These are phyloP conservation scores for Epithemia pelagica DNA, from an alignment of 108 stramenopile species.

Conservation along the genomic window DNA sequence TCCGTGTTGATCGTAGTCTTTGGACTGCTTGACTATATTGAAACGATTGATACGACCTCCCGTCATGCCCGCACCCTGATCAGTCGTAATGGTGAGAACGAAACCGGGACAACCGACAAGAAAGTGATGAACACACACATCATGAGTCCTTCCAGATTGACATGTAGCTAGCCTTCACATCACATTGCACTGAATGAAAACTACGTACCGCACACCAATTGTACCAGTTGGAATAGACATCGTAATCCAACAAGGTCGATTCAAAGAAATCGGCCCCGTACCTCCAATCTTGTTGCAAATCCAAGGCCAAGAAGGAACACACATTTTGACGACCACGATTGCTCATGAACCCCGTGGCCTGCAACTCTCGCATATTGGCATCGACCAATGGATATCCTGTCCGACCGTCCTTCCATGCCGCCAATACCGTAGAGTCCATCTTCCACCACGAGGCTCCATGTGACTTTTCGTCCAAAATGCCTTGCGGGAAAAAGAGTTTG, in stretches of 20 bases:
- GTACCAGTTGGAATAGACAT: slow-evolving; percentile 91
- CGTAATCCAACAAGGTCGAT: slow-evolving; percentile 86
- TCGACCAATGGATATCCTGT: slow-evolving; percentile 92
- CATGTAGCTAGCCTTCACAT: slow-evolving; percentile 15
- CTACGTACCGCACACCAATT: slow-evolving; percentile 93
- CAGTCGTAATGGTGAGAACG: too few relatives aligned
- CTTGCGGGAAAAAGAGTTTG: slow-evolving; percentile 71
- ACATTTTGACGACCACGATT: slow-evolving; percentile 97
- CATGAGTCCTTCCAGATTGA: background rate
- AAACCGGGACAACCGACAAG: slow-evolving; percentile 2
- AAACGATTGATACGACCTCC: slow-evolving; percentile 90
- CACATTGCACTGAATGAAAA: too few relatives aligned
- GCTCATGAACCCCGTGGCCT: slow-evolving; percentile 93
- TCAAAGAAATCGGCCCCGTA: slow-evolving; percentile 94
- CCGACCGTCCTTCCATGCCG: slow-evolving; percentile 77
- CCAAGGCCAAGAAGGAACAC: slow-evolving; percentile 85
- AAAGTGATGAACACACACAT: slow-evolving; percentile 2
- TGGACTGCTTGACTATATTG: slow-evolving; percentile 92
- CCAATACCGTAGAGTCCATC: slow-evolving; percentile 57
- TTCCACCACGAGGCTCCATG: slow-evolving; percentile 37
- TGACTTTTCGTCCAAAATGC: slow-evolving; percentile 58
- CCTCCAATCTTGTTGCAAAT: slow-evolving; percentile 95
- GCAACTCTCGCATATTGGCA: slow-evolving; percentile 98
- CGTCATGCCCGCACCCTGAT: slow-evolving; percentile 89
- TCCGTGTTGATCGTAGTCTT: slow-evolving; percentile 92